These are phyloP conservation scores for Phytopythium chamaehyphon DNA, from an alignment of 352 stramenopile species.

Conservation along the genomic window DNA sequence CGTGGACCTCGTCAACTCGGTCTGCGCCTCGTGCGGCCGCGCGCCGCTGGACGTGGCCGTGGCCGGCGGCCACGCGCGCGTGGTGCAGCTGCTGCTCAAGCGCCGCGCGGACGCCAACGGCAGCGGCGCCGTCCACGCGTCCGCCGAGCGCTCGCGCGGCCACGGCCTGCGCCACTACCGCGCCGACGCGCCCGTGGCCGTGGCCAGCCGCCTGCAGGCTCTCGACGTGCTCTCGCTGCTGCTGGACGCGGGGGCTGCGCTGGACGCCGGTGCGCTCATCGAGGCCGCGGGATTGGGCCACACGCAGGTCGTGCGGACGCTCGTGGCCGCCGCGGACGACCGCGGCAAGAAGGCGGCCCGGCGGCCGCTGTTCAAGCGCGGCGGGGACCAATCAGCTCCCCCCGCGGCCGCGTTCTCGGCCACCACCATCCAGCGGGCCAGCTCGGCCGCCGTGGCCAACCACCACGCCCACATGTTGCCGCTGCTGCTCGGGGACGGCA, in stretches of 20 bases:
- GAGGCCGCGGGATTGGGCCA: slow-evolving; percentile 37
- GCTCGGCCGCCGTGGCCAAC: slow-evolving; percentile 38
- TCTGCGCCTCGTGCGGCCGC: slow-evolving; percentile 50
- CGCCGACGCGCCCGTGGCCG: slow-evolving; percentile 17
- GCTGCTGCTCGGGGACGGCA: slow-evolving; percentile 50
- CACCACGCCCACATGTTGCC: slow-evolving; percentile 37
- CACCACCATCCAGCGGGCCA: slow-evolving; percentile 35
- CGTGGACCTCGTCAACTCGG: slow-evolving; percentile 63
- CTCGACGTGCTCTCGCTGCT: slow-evolving; percentile 48
- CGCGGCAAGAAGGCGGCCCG: neutral
- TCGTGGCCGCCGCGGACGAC: slow-evolving; percentile 29
- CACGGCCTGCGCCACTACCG: slow-evolving; percentile 25
- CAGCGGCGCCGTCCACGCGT: slow-evolving; percentile 2
- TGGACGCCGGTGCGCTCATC: slow-evolving; percentile 56
- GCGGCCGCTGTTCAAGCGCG: slow-evolving; percentile 7
- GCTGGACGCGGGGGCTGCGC: slow-evolving; percentile 48
- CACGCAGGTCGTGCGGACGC: slow-evolving; percentile 28
- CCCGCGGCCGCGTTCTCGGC: slow-evolving; percentile 21
- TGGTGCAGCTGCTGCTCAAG: slow-evolving; percentile 63
- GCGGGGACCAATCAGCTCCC: neutral
- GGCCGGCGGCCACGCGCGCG: slow-evolving; percentile 37
- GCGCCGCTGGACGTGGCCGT: slow-evolving; percentile 71
- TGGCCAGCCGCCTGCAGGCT: slow-evolving; percentile 43
- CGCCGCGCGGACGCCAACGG: slow-evolving; percentile 55
- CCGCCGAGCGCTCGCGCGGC: neutral